A percentile compares a stretch with the other conserved stretches of the same genome.
These are phyloP conservation scores for Sugiyamaella sp. DNA, from an alignment of 1,139 yeast genomes.

Conservation along the genomic window DNA sequence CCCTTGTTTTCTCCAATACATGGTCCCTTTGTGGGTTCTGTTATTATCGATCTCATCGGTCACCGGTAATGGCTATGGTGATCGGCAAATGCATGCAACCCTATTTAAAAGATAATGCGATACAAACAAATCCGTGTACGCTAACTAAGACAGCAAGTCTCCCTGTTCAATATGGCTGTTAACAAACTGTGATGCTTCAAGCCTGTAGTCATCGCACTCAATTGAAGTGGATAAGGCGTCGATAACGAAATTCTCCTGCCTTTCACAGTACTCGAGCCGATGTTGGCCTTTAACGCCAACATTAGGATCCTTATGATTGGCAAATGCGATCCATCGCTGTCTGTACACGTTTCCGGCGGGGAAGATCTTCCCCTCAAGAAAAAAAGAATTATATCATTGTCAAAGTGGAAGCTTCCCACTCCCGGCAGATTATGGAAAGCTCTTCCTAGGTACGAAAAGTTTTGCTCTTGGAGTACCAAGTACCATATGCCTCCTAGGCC, in stretches of 20 bases:
- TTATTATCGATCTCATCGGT: too few species aligned
- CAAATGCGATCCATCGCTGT: slow-evolving; percentile 29
- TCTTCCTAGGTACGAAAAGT: slow-evolving; percentile 24
- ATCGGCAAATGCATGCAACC: too few species aligned
- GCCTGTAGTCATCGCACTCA: slow-evolving; percentile 10
- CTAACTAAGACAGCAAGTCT: background rate
- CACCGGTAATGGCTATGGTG: too few species aligned
- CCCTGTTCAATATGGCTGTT: slow-evolving; percentile 14
- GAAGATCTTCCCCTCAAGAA: slow-evolving; percentile 17
- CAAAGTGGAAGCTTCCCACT: slow-evolving; percentile 29
- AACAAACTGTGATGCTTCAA: background rate
- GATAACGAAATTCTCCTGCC: slow-evolving; percentile 9
- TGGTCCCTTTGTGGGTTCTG: too few species aligned
- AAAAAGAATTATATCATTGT: slow-evolving; percentile 23
- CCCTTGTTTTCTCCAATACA: too few species aligned
- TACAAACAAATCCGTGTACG: too few species aligned
- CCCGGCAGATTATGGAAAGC: slow-evolving; percentile 24
- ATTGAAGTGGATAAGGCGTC: background rate
- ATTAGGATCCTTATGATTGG: slow-evolving; percentile 28
- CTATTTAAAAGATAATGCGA: too few species aligned
- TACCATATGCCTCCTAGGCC: slow-evolving; percentile 30
- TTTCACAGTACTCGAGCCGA: slow-evolving; percentile 45
- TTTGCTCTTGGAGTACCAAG: slow-evolving; percentile 14
- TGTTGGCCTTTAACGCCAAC: background rate
- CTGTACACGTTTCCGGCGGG: slow-evolving; percentile 23